These are phyloP conservation scores for Nitzschia sp. DNA, from an alignment of 108 stramenopile species.

Conservation along the genomic window DNA sequence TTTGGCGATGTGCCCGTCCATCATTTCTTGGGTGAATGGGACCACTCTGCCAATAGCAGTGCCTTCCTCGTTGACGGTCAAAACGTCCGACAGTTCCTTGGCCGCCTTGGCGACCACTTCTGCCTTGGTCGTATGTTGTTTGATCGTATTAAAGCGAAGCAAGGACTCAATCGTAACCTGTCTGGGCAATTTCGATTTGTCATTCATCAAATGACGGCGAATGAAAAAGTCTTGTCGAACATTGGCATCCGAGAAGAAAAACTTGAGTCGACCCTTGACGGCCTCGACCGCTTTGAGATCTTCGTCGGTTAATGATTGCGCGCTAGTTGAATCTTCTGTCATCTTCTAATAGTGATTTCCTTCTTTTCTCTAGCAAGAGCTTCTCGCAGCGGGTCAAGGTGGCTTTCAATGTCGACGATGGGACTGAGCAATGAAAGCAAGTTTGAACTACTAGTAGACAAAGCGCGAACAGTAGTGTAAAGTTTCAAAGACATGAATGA, in stretches of 20 bases:
- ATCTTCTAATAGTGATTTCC: background rate
- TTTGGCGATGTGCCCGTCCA: conserved; percentile 67
- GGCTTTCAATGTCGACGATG: background rate
- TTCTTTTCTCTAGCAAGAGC: background rate
- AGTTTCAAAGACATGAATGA: too few species aligned
- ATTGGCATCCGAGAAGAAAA: conserved; percentile 92
- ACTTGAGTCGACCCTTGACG: conserved; percentile 75
- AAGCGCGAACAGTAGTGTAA: too few species aligned
- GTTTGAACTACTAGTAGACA: too few species aligned
- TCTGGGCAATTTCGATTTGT: conserved; percentile 31
- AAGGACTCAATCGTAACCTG: conserved; percentile 60
- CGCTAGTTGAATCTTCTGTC: background rate
- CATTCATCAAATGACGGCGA: conserved; percentile 57
- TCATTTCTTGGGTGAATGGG: conserved; percentile 69
- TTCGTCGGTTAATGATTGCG: conserved; percentile 10
- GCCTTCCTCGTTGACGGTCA: conserved; percentile 55
- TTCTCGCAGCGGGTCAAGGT: background rate
- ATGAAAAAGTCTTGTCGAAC: conserved; percentile 84
- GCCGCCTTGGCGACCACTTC: conserved; percentile 65
- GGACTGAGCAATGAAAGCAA: too few species aligned
- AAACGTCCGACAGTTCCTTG: conserved; percentile 33
- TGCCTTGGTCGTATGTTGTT: conserved; percentile 52
- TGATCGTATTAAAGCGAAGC: conserved; percentile 81
- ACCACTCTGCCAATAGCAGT: conserved; percentile 60
- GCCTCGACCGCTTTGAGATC: conserved; percentile 30